phyloP scores from a whole-genome alignment of 73 alveolate genomes.

The Durusdinium trenchii region DNA sequence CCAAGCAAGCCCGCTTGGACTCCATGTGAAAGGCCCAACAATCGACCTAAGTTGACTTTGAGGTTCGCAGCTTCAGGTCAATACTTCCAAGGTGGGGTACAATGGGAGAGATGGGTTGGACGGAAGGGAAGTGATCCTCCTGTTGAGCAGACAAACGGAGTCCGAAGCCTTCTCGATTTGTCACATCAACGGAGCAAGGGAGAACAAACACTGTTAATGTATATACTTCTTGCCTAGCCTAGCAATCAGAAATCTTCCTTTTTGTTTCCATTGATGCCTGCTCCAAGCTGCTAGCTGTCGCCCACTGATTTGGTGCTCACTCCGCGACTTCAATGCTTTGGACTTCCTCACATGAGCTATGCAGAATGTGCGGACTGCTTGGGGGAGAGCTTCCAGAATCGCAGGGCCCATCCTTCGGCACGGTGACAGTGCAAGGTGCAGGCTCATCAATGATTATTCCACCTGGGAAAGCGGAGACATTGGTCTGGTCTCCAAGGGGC shows the following conservation, averaged over 20 bases:
- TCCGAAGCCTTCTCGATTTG: no score
- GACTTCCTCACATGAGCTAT: no score
- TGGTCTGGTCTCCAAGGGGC: slow-evolving; percentile 25
- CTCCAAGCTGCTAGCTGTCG: background rate
- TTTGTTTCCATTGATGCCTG: background rate
- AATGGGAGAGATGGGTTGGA: background rate
- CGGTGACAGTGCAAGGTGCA: slow-evolving; percentile 52
- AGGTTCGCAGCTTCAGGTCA: background rate
- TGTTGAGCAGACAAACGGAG: background rate
- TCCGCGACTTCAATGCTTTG: no score
- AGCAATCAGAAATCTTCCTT: background rate
- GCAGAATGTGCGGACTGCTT: no score
- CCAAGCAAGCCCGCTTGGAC: no score
- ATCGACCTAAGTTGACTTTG: background rate
- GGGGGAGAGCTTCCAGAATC: no score
- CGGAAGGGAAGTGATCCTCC: background rate
- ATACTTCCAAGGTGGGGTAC: background rate
- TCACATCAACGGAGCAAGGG: no score
- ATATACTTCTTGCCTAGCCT: no score
- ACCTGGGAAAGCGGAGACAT: slow-evolving; percentile 95
- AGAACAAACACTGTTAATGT: no score
- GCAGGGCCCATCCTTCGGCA: no score
- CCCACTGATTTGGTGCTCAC: background rate
- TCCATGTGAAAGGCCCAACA: no score
- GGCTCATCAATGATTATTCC: slow-evolving; percentile 88